These are phyloP conservation scores for Blastobotrys proliferans DNA, from an alignment of 1,139 yeast species.

Conservation along the genomic window DNA sequence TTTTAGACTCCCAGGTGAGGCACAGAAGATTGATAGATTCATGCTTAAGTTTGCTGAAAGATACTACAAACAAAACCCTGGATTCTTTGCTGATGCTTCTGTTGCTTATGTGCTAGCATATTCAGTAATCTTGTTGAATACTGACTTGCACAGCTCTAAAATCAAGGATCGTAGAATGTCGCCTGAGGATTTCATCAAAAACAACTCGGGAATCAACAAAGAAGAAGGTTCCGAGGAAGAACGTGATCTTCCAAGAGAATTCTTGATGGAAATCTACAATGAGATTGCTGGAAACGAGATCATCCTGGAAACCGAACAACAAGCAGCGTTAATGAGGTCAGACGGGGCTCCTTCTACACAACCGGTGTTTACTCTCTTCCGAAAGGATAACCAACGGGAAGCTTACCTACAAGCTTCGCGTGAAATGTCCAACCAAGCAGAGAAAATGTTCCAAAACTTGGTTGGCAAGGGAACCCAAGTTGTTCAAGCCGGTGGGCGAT, in stretches of 20 bases:
- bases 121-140: constrained; percentile 88
- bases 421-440: constrained; percentile 88
- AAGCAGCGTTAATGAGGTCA: constrained; percentile 78
- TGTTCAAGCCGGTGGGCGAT: constrained; percentile 25
- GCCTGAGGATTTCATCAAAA: constrained; percentile 74
- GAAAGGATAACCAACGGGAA: constrained; percentile 69
- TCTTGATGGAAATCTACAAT: constrained; percentile 60
- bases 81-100: constrained; percentile 83
- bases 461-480: constrained; percentile 3
- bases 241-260: constrained; percentile 72
- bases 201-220: constrained; percentile 91
- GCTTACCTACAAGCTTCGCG: constrained; percentile 89
- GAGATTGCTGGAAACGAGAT: constrained; percentile 84
- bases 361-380: constrained; percentile 55
- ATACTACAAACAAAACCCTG: constrained; percentile 82
- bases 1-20: constrained; percentile 95
- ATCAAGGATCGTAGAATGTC: constrained; percentile 71
- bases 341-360: constrained; percentile 43
- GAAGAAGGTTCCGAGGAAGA: too few species aligned
- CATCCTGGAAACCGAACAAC: constrained; percentile 88
- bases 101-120: constrained; percentile 90
- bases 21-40: constrained; percentile 93
- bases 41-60: constrained; percentile 97
- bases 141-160: constrained; percentile 89
- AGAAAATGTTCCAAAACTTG: constrained; percentile 61